A percentile compares a stretch with the other conserved stretches of the same genome.
phyloP scores from a whole-genome alignment of 225 moss, liverwort and hornwort species.

The Marchantia polymorpha region DNA sequence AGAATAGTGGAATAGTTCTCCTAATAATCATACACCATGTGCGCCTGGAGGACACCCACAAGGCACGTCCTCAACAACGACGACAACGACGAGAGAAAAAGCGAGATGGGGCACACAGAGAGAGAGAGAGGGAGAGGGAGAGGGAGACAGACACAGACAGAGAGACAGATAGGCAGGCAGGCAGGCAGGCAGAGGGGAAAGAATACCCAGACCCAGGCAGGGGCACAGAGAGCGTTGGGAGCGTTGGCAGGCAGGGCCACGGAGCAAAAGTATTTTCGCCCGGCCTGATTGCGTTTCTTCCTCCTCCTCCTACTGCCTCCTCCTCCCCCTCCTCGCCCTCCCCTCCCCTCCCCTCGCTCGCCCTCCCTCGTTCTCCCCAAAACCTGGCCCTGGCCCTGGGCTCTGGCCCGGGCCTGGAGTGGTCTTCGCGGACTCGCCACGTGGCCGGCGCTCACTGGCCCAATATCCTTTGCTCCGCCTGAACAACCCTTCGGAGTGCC shows the following conservation, averaged over 20 bases:
- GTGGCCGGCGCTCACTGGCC: not conserved
- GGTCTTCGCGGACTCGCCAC: not conserved
- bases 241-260: not conserved
- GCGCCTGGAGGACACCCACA: slow-evolving; percentile 2
- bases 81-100: no score
- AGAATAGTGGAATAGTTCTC: not conserved
- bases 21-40: not conserved
- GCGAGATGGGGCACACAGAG: not conserved
- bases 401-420: not conserved
- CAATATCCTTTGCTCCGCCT: not conserved
- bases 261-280: not conserved
- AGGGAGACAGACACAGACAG: not conserved
- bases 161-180: no score
- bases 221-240: not conserved
- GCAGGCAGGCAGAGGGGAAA: not conserved
- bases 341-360: slow-evolving; percentile 6
- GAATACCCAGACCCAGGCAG: no score
- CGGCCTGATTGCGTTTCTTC: not conserved
- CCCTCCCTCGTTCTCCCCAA: not conserved
- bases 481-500: not conserved
- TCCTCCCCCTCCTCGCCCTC: not conserved
- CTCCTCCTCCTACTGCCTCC: not conserved
- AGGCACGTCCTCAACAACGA: not conserved
- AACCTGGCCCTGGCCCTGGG: no score
- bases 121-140: not conserved